phyloP scores from a whole-genome alignment of 495 filamentous ascomycete species.

The Penicillium salamii region DNA sequence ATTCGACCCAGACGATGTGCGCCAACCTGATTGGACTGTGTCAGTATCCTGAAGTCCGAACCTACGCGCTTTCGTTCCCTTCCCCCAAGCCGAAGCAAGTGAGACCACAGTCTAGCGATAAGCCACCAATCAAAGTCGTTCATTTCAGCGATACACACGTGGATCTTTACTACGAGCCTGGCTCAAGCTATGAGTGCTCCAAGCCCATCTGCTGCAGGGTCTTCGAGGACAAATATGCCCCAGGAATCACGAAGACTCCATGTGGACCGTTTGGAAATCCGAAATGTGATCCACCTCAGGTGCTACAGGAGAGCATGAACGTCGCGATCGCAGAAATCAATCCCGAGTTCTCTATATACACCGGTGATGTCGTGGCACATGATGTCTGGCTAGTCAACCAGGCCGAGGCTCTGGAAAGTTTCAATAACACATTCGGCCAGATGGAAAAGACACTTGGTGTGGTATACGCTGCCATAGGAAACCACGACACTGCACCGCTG shows the following conservation, averaged over 20 bases:
- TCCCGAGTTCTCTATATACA: slow-evolving; percentile 30
- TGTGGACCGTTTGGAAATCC: slow-evolving; percentile 48
- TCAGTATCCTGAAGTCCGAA: slow-evolving; percentile 39
- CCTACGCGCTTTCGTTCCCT: slow-evolving; percentile 43
- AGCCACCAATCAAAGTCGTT: slow-evolving; percentile 47
- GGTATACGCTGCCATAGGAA: slow-evolving; percentile 52
- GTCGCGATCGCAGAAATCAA: slow-evolving; percentile 36
- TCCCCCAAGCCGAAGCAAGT: slow-evolving; percentile 36
- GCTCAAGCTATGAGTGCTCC: slow-evolving; percentile 49
- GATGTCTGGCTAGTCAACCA: slow-evolving; percentile 30
- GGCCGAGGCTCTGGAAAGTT: slow-evolving; percentile 36
- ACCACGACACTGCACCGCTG: slow-evolving; percentile 53
- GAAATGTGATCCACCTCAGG: slow-evolving; percentile 48
- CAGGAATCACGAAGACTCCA: slow-evolving; percentile 40
- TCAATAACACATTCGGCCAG: slow-evolving; percentile 41
- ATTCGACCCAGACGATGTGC: slow-evolving; percentile 49
- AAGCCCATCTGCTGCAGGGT: slow-evolving; percentile 56
- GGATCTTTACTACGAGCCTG: slow-evolving; percentile 49
- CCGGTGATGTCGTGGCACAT: slow-evolving; percentile 30
- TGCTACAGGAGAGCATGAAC: slow-evolving; percentile 53
- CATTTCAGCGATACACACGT: slow-evolving; percentile 58
- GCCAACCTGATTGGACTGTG: slow-evolving; percentile 49
- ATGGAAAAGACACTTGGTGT: slow-evolving; percentile 30
- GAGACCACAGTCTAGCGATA: slow-evolving; percentile 42
- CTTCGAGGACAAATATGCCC: slow-evolving; percentile 41